Conservation (phyloP, 495 filamentous ascomycete species). For the Acidomyces sp. region DNA sequence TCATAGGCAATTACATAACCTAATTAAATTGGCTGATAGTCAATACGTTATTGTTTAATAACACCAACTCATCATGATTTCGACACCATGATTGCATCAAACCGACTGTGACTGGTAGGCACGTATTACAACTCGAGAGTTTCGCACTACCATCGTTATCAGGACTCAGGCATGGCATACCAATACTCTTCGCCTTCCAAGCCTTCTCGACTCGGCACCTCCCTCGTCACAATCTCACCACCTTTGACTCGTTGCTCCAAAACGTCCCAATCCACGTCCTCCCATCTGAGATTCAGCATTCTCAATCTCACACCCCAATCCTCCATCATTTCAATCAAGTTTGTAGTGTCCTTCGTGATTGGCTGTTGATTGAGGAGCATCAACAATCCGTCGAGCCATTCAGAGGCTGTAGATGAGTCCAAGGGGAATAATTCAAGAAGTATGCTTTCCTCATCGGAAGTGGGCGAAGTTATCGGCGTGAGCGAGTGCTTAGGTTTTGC, state of each 20-base stretch:
- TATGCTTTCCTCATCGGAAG: slow-evolving; percentile 37
- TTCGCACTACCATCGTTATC: neutral
- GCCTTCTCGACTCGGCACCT: slow-evolving; percentile 18
- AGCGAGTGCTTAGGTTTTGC: slow-evolving; percentile 20
- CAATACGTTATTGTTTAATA: too few relatives aligned
- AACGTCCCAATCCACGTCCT: slow-evolving; percentile 46
- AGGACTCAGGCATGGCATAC: slow-evolving; percentile 12
- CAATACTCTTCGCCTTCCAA: slow-evolving; percentile 13
- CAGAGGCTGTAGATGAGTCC: slow-evolving; percentile 71
- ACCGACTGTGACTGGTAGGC: too few relatives aligned
- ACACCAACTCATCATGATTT: too few relatives aligned
- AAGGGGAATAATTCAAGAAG: slow-evolving; percentile 73
- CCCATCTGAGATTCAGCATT: slow-evolving; percentile 80
- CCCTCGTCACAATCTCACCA: slow-evolving; percentile 4
- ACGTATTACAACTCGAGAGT: too few relatives aligned
- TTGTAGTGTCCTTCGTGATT: slow-evolving; percentile 90
- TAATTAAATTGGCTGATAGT: too few relatives aligned
- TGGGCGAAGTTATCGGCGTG: slow-evolving; percentile 11
- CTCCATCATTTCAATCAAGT: slow-evolving; percentile 67
- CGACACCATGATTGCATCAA: too few relatives aligned
- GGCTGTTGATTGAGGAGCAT: slow-evolving; percentile 93
- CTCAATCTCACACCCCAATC: slow-evolving; percentile 90
- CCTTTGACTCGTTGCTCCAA: slow-evolving; percentile 21
- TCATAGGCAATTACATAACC: too few relatives aligned
- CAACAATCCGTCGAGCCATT: slow-evolving; percentile 91